Evolutionary conservation across 805 yeast species (phyloP).

Genomic region (Scheffersomyces spartinae): DNA sequence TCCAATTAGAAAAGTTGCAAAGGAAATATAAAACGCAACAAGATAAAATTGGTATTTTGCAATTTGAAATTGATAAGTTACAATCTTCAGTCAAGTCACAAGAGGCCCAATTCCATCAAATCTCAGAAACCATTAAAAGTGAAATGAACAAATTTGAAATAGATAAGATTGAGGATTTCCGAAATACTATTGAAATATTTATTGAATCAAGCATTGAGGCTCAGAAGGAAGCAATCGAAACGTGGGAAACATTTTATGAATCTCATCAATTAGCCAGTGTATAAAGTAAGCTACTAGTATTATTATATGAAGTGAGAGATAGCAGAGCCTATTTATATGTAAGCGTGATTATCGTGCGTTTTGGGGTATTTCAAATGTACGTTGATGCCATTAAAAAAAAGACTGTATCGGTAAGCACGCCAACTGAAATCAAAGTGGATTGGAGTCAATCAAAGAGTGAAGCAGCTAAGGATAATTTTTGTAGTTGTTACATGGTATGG

Average conservation of each 20-base stretch:
- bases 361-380: too few species aligned
- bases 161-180: conserved; percentile 71
- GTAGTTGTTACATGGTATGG: too few species aligned
- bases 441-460: too few species aligned
- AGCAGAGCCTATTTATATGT: too few species aligned
- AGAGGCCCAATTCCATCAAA: conserved; percentile 48
- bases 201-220: conserved; percentile 85
- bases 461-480: too few species aligned
- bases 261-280: conserved; percentile 16
- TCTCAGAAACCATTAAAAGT: conserved; percentile 52
- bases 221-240: conserved; percentile 81
- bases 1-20: conserved; percentile 30
- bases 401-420: too few species aligned
- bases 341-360: too few species aligned
- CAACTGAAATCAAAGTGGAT: too few species aligned
- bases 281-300: too few species aligned
- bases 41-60: conserved; percentile 49
- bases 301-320: too few species aligned
- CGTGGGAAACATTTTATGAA: conserved; percentile 85
- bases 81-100: conserved; percentile 42
- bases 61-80: conserved; percentile 46
- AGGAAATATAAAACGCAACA: conserved; percentile 37
- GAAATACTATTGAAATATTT: conserved; percentile 81
- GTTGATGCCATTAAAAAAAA: too few species aligned
- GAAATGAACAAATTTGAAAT: conserved; percentile 64